phyloP scores from a whole-genome alignment of 2,329 filamentous ascomycete genomes.

The Tolypocladium tropicale region DNA sequence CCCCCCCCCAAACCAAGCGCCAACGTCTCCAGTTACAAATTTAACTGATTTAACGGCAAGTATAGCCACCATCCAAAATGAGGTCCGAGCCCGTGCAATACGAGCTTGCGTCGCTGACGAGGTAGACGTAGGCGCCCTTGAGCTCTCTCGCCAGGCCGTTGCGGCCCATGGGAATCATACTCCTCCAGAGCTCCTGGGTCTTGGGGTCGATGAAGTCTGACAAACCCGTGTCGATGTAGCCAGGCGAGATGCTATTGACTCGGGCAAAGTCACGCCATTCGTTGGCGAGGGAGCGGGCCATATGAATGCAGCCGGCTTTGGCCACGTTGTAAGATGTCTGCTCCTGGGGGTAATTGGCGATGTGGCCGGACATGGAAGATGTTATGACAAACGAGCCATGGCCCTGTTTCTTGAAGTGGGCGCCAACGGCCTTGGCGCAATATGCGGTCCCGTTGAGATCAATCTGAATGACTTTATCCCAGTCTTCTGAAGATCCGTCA shows the following conservation, averaged over 20 bases:
- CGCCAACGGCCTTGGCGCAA: constrained; percentile 53
- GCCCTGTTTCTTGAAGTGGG: constrained; percentile 53
- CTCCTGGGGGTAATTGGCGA: constrained; percentile 60
- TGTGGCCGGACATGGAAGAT: constrained; percentile 59
- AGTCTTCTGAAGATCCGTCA: constrained; percentile 56
- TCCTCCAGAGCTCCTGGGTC: constrained; percentile 62
- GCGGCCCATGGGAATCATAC: constrained; percentile 65
- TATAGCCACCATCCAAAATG: constrained; percentile 63
- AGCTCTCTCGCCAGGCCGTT: constrained; percentile 60
- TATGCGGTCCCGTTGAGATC: constrained; percentile 60
- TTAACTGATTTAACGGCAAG: constrained; percentile 14
- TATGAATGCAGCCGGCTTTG: constrained; percentile 44
- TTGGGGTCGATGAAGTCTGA: constrained; percentile 54
- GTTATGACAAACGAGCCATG: constrained; percentile 59
- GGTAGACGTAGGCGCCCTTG: constrained; percentile 69
- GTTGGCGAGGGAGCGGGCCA: constrained; percentile 41
- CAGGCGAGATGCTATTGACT: constrained; percentile 55
- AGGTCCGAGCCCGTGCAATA: constrained; percentile 67
- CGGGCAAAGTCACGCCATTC: constrained; percentile 61
- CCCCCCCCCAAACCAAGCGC: too few relatives aligned
- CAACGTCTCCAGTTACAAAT: too few relatives aligned
- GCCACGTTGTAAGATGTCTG: constrained; percentile 59
- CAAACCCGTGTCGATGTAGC: constrained; percentile 60
- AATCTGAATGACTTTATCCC: constrained; percentile 52
- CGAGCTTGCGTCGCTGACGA: constrained; percentile 63